These are phyloP conservation scores for Mortierella sp. DNA, from an alignment of 371 early-diverging fungal genomes.

Conservation along the genomic window DNA sequence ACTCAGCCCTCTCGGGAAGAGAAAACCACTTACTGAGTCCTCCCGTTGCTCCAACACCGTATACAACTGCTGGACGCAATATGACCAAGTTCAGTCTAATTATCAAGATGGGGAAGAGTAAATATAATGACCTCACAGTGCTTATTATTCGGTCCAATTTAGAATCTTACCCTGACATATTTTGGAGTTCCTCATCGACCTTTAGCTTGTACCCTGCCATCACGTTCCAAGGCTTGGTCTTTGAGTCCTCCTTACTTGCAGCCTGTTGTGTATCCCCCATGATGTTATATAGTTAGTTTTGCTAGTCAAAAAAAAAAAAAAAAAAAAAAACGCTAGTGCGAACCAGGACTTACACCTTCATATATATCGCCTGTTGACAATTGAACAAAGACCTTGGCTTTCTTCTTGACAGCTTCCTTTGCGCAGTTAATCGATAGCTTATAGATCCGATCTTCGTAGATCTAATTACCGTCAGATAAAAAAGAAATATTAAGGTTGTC, in stretches of 20 bases:
- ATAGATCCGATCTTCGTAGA: constrained; percentile 89
- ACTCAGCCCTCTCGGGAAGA: constrained; percentile 1
- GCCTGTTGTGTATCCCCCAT: no score
- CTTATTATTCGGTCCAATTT: background rate
- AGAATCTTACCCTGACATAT: constrained; percentile 44
- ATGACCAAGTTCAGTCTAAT: constrained; percentile 81
- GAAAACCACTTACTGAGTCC: constrained; percentile 78
- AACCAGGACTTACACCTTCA: constrained; percentile 70
- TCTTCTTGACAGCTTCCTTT: constrained; percentile 83
- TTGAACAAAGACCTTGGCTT: constrained; percentile 82
- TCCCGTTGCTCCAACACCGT: constrained; percentile 84
- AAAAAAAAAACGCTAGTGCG: background rate
- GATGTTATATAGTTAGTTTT: background rate
- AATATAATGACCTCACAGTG: background rate
- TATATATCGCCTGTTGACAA: constrained; percentile 93
- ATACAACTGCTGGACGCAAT: constrained; percentile 91
- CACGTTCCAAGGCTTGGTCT: constrained; percentile 87
- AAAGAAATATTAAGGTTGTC: background rate
- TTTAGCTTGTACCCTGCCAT: constrained; percentile 82
- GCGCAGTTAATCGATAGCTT: constrained; percentile 80
- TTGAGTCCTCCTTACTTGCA: constrained; percentile 76
- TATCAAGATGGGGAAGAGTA: background rate
- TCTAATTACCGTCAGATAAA: constrained; percentile 42
- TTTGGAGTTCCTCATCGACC: constrained; percentile 83
- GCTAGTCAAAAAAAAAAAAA: background rate